A percentile compares a stretch with the other conserved stretches of the same genome.
Evolutionary conservation across 306 rosid genomes (phyloP).

Genomic region (Quercus mongolica): DNA sequence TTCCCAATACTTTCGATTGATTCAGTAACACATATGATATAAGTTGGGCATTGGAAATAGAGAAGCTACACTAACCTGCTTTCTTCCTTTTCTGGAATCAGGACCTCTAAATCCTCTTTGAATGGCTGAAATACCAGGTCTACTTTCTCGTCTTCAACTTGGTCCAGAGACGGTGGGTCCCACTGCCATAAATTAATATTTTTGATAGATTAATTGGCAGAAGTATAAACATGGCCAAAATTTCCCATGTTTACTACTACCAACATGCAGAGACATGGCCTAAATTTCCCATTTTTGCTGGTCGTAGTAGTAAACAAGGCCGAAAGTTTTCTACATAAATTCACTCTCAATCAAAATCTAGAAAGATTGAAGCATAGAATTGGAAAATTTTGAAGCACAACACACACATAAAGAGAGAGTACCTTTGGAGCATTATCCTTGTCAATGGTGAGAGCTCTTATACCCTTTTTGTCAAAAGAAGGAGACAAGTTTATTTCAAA

Average conservation of each 20-base stretch:
- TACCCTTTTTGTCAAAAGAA: constrained; percentile 60
- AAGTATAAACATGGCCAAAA: neutral
- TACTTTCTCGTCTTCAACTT: constrained; percentile 50
- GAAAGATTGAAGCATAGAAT: neutral
- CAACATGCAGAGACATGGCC: neutral
- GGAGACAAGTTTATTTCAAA: constrained; percentile 26
- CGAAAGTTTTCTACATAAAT: neutral
- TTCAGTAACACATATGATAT: neutral
- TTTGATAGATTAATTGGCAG: constrained; percentile 1
- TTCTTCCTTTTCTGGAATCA: constrained; percentile 58
- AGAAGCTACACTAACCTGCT: constrained; percentile 43
- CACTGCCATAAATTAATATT: constrained; percentile 46
- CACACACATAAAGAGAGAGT: constrained; percentile 8
- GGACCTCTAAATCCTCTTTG: constrained; percentile 66
- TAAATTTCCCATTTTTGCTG: too few relatives aligned
- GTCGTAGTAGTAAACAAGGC: too few relatives aligned
- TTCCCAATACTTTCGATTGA: neutral
- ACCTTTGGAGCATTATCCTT: constrained; percentile 98
- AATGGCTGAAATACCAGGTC: constrained; percentile 61
- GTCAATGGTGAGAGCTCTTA: constrained; percentile 88
- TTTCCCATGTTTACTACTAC: neutral
- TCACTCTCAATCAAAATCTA: neutral
- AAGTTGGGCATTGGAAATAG: neutral
- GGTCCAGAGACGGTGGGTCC: constrained; percentile 67
- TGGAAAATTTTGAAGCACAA: neutral